Evolutionary conservation across 306 rosid genomes (phyloP).

Genomic region (Quercus berberidifolia): DNA sequence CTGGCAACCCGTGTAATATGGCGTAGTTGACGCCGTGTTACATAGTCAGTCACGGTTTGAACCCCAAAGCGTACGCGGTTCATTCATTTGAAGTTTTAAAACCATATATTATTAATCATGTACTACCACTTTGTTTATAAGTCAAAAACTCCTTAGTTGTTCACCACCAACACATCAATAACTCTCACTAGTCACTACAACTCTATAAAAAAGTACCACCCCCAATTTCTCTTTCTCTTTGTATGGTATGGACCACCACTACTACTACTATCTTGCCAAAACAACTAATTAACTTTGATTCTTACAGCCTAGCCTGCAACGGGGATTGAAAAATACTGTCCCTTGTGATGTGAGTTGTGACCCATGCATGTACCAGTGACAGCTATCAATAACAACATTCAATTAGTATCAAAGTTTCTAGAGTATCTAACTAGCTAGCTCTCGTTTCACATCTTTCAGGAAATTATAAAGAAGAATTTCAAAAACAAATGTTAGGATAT

Average conservation of each 20-base stretch:
- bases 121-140: neutral
- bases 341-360: neutral
- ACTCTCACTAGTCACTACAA: neutral
- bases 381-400: neutral
- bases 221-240: too few species aligned
- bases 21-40: conserved; percentile 20
- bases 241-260: neutral
- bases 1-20: neutral
- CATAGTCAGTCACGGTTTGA: neutral
- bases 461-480: too few species aligned
- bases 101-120: too few species aligned
- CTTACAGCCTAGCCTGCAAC: neutral
- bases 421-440: too few species aligned
- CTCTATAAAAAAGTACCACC: neutral
- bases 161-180: conserved; percentile 6
- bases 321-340: neutral
- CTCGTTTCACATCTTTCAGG: too few species aligned
- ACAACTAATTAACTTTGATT: neutral
- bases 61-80: neutral
- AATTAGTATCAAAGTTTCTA: too few species aligned
- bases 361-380: neutral
- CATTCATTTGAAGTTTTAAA: too few species aligned
- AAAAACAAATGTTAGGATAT: too few species aligned
- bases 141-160: neutral
- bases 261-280: neutral